Percentiles rank a stretch among this genome's conserved stretches.
These are phyloP conservation scores for Ganoderma leucocontextum DNA, from an alignment of 1,284 basidiomycete genomes.

Conservation along the genomic window DNA sequence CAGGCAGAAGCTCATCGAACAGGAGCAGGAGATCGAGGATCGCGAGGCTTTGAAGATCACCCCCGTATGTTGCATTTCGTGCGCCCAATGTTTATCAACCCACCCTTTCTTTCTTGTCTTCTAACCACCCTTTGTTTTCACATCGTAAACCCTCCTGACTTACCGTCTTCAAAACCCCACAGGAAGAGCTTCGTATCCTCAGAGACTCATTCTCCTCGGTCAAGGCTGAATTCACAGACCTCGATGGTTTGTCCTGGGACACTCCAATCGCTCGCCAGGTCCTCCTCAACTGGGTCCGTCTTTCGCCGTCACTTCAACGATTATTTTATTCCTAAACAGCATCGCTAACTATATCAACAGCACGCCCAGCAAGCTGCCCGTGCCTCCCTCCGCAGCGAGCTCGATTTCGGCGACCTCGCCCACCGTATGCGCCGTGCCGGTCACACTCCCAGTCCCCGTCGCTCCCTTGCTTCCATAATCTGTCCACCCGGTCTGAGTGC, in stretches of 20 bases:
- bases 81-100: not conserved
- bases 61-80: not conserved
- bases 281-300: slow-evolving; percentile 29
- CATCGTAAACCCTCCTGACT: not conserved
- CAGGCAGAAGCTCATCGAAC: slow-evolving; percentile 25
- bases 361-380: slow-evolving; percentile 1
- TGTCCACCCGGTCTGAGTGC: not conserved
- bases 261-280: slow-evolving; percentile 25
- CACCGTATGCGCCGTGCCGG: not conserved
- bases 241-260: slow-evolving; percentile 33
- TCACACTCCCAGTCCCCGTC: not conserved
- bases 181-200: slow-evolving; percentile 26
- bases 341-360: not conserved
- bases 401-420: not conserved
- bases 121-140: not conserved
- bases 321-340: not conserved
- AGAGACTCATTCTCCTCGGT: slow-evolving; percentile 23
- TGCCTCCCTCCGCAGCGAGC: not conserved
- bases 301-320: not conserved
- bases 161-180: not conserved
- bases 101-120: not conserved
- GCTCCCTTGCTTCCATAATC: slow-evolving; percentile 1
- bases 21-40: slow-evolving; percentile 29
- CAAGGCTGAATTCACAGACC: slow-evolving; percentile 30
- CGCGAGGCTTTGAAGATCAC: slow-evolving; percentile 18